Evolutionary conservation across 1,284 basidiomycete species (phyloP).

Genomic region (Vanrija pseudolonga): DNA sequence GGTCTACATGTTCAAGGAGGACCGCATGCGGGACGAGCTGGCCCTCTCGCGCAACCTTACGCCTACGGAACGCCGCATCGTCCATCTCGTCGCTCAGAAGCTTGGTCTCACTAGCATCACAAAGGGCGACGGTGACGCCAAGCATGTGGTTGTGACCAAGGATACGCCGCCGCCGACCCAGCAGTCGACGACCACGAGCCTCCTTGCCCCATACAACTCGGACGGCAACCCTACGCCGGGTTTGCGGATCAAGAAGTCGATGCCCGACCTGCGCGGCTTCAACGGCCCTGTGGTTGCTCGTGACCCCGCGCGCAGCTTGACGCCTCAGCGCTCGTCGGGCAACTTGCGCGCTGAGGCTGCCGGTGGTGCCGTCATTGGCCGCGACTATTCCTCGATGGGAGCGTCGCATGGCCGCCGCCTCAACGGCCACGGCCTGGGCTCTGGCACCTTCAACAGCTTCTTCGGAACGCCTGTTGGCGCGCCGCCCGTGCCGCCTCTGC

Average conservation of each 20-base stretch:
- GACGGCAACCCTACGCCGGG: constrained; percentile 63
- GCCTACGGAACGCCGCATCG: constrained; percentile 82
- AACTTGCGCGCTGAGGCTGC: constrained; percentile 91
- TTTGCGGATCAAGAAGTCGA: constrained; percentile 87
- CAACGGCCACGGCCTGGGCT: constrained; percentile 23
- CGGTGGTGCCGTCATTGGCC: constrained; percentile 58
- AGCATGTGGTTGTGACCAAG: constrained; percentile 83
- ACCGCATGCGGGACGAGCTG: constrained; percentile 94
- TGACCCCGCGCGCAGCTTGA: constrained; percentile 71
- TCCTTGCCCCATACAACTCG: constrained; percentile 39
- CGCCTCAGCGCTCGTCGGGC: constrained; percentile 77
- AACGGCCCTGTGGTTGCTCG: constrained; percentile 65
- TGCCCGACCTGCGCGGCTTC: constrained; percentile 61
- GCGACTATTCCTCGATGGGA: constrained; percentile 43
- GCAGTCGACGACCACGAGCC: constrained; percentile 50
- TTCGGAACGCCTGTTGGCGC: constrained; percentile 29
- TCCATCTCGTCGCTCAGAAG: constrained; percentile 94
- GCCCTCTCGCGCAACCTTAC: constrained; percentile 84
- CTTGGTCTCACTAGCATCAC: constrained; percentile 92
- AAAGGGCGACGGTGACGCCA: constrained; percentile 84
- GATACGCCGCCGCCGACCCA: constrained; percentile 18
- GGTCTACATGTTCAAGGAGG: constrained; percentile 95
- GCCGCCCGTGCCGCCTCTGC: constrained; percentile 41
- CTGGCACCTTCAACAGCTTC: constrained; percentile 27
- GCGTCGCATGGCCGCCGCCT: constrained; percentile 26